Percentiles rank a stretch among this genome's conserved stretches.
Evolutionary conservation across 768 basidiomycete species (phyloP).

Genomic region (Clavaria fumosa): DNA sequence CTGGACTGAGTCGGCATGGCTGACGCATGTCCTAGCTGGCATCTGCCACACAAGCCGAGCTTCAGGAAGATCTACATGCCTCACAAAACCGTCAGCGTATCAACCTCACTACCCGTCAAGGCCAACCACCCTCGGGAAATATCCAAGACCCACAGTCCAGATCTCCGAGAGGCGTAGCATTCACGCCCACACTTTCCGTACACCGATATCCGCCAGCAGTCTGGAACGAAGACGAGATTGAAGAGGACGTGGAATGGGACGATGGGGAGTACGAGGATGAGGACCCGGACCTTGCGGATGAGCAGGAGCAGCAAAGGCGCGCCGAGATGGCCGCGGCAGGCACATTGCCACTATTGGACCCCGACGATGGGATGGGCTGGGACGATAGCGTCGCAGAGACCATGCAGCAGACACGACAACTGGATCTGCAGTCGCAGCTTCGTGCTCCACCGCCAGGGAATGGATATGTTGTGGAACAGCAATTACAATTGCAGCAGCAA

Average conservation of each 20-base stretch:
- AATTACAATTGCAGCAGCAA: constrained; percentile 19
- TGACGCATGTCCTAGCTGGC: constrained; percentile 36
- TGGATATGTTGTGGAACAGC: constrained; percentile 17
- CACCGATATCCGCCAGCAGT: constrained; percentile 71
- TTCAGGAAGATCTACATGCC: constrained; percentile 34
- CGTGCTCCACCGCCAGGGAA: constrained; percentile 13
- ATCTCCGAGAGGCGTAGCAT: constrained; percentile 42
- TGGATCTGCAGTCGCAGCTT: too few relatives aligned
- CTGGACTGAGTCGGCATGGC: neutral
- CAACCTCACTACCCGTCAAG: constrained; percentile 32
- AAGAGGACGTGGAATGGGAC: constrained; percentile 51
- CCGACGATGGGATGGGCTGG: constrained; percentile 82
- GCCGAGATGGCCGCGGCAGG: constrained; percentile 16
- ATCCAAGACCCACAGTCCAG: constrained; percentile 20
- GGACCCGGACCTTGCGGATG: constrained; percentile 46
- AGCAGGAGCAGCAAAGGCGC: constrained; percentile 24
- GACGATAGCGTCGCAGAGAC: constrained; percentile 52
- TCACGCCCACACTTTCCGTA: constrained; percentile 51
- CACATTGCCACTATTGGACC: constrained; percentile 33
- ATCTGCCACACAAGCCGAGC: constrained; percentile 56
- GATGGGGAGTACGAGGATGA: constrained; percentile 56
- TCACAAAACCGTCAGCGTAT: constrained; percentile 39
- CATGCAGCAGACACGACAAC: constrained; percentile 22
- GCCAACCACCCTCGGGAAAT: constrained; percentile 29
- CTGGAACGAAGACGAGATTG: constrained; percentile 64